Conservation (phyloP, 2,329 filamentous ascomycete species). For the Penicillium sp. region DNA sequence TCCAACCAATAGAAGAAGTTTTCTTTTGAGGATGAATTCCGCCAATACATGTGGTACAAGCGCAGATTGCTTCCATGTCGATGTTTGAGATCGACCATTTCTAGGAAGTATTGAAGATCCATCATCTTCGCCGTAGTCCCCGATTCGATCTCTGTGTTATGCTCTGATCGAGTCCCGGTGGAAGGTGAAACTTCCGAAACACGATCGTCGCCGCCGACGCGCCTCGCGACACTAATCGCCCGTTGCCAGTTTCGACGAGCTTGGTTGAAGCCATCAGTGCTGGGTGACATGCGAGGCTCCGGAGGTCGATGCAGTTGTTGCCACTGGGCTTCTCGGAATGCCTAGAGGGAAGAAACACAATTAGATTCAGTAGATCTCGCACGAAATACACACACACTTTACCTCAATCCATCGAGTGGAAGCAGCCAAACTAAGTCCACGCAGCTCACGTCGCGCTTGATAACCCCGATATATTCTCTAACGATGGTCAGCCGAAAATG, state of each 20-base stretch:
- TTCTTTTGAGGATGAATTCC: conserved; percentile 69
- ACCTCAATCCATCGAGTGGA: conserved; percentile 69
- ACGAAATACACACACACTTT: conserved; percentile 6
- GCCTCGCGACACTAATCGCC: conserved; percentile 64
- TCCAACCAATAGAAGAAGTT: conserved; percentile 97
- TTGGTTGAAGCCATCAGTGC: conserved; percentile 26
- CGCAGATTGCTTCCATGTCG: conserved; percentile 80
- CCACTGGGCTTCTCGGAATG: conserved; percentile 57
- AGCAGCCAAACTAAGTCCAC: conserved; percentile 67
- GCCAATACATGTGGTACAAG: conserved; percentile 82
- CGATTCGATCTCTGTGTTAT: conserved; percentile 49
- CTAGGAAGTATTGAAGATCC: conserved; percentile 79
- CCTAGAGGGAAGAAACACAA: conserved; percentile 28
- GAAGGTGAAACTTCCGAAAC: background rate
- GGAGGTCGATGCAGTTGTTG: conserved; percentile 45
- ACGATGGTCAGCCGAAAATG: background rate
- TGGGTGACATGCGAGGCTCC: conserved; percentile 2
- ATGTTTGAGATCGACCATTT: conserved; percentile 86
- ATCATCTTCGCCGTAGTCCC: conserved; percentile 71
- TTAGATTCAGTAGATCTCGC: background rate
- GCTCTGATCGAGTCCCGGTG: conserved; percentile 36
- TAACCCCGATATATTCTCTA: conserved; percentile 78
- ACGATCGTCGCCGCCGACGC: conserved; percentile 61
- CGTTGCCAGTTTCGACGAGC: conserved; percentile 74
- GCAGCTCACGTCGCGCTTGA: conserved; percentile 65